phyloP scores from a whole-genome alignment of 2,329 filamentous ascomycete species.

The Blumeria hordei region DNA sequence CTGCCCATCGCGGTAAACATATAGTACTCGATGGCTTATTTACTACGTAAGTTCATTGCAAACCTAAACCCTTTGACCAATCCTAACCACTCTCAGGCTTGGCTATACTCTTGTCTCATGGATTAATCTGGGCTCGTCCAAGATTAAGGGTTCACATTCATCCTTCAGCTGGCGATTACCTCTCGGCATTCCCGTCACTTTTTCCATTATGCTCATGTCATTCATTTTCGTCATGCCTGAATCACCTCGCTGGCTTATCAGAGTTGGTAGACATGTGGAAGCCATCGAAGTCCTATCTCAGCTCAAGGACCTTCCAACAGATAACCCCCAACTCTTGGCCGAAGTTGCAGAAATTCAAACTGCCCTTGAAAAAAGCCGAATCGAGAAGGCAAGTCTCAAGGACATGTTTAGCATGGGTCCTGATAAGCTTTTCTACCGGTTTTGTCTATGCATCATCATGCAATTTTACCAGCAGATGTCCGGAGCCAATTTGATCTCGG shows the following conservation, averaged over 20 bases:
- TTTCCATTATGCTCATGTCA: constrained; percentile 21
- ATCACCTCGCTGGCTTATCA: constrained; percentile 26
- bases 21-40: constrained; percentile 18
- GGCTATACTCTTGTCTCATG: constrained; percentile 20
- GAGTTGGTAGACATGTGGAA: constrained; percentile 27
- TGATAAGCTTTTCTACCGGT: constrained; percentile 41
- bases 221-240: constrained; percentile 9
- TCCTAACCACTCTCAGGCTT: constrained; percentile 6
- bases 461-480: constrained; percentile 55
- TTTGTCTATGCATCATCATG: constrained; percentile 42
- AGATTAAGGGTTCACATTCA: constrained; percentile 11
- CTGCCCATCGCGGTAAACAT: constrained; percentile 21
- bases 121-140: constrained; percentile 21
- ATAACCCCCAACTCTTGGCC: constrained; percentile 33
- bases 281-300: constrained; percentile 29
- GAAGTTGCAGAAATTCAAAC: constrained; percentile 39
- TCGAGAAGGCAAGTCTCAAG: constrained; percentile 40
- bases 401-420: constrained; percentile 43
- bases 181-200: constrained; percentile 48
- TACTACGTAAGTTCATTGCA: constrained; percentile 8
- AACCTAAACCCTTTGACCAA: neutral
- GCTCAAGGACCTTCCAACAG: constrained; percentile 31
- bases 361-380: neutral
- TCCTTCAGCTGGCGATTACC: constrained; percentile 69
- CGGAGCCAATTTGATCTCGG: constrained; percentile 48